Evolutionary conservation across 208 protist species (phyloP).

Genomic region (Trypanosoma brucei): DNA sequence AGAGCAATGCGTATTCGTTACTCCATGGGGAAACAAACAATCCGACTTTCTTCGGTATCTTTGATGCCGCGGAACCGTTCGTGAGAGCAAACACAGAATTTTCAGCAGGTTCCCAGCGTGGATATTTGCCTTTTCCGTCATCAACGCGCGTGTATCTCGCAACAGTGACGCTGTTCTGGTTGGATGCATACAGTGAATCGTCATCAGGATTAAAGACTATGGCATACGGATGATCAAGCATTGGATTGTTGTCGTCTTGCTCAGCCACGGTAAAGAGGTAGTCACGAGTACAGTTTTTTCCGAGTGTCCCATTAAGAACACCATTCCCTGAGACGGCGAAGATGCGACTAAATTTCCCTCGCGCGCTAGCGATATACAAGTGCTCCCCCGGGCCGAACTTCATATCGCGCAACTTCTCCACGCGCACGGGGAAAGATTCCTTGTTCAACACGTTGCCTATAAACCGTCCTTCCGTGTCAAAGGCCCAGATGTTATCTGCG

Average conservation of each 20-base stretch:
- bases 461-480: constrained; percentile 74
- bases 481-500: constrained; percentile 86
- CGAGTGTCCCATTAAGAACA: constrained; percentile 71
- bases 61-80: constrained; percentile 10
- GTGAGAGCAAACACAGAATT: constrained; percentile 41
- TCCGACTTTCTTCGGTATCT: constrained; percentile 41
- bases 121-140: constrained; percentile 12
- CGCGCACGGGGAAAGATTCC: constrained; percentile 56
- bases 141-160: constrained; percentile 52
- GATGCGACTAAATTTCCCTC: constrained; percentile 78
- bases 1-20: constrained; percentile 55
- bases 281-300: constrained; percentile 64
- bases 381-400: constrained; percentile 71
- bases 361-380: constrained; percentile 80
- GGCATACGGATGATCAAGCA: constrained; percentile 87
- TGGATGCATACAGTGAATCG: constrained; percentile 72
- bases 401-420: constrained; percentile 84
- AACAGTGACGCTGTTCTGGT: constrained; percentile 84
- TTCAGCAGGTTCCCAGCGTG: constrained; percentile 34
- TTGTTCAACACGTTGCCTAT: constrained; percentile 74
- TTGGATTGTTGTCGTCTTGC: constrained; percentile 54
- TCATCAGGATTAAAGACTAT: constrained; percentile 72
- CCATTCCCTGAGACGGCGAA: constrained; percentile 87
- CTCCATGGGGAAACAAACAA: constrained; percentile 82
- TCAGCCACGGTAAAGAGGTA: constrained; percentile 75